Evolutionary conservation across 257 asterid species (phyloP), one percentile per base, ranked within the genome.

Genomic region (Echium plantagineum): DNA sequence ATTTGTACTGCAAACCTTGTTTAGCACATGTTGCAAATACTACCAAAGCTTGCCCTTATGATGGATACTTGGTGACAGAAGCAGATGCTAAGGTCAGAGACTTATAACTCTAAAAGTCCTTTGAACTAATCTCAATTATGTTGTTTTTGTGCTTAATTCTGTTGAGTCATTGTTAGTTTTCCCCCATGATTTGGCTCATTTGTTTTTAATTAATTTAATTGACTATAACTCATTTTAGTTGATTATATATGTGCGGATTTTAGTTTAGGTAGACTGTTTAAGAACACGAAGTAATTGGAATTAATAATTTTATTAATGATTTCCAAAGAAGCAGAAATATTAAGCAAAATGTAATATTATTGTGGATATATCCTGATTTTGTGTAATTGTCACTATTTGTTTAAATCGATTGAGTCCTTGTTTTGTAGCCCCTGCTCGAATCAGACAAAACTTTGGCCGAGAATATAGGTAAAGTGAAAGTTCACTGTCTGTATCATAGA

Each of bases 1-100:
- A 91, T 79, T 81, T 91, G 13, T 91, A 85, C 73, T 91, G 98
- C 82, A 91, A 91, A 72, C 87, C 87, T 38, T 91, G 98, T 66
- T 76, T 91, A 87, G 69, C 78, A 6, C 85, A 88, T 70, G 78
- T 88, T 55, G 93, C 94, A 10, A 88, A 78, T 67, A 84, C 81
- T 67, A 84, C 67, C 79, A 79, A 61, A 70, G 90, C 95, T 46
- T 91, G 96, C 72, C 96, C 98, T 17, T 91, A 88, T 67, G 98
- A 88, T 69, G 97, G 95, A 51, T 85, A 81, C 77, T 74, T 88
- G 75, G 97, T 88, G 61, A 82, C 94, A 1, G 97, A 91, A 73
- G 75, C 86, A 0, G 94, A 85, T 61, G 79, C 98, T 28, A 91
- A 84, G 96, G 98, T 91, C 64, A 63, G 72, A 17, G 59, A 20